These are phyloP conservation scores for Colletotrichum horii DNA, from an alignment of 2,329 filamentous ascomycete genomes.

Conservation along the genomic window DNA sequence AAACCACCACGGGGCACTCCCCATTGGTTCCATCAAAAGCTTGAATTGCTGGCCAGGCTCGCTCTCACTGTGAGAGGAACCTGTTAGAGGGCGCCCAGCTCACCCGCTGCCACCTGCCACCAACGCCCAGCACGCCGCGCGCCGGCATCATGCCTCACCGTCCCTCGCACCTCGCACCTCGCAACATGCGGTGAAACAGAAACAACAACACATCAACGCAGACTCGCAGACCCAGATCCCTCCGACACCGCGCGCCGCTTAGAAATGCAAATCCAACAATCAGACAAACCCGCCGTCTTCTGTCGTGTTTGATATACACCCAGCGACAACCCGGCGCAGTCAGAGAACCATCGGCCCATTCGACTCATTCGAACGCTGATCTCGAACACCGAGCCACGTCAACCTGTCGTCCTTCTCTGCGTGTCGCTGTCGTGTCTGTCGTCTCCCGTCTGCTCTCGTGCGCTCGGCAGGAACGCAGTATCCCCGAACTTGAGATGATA, in stretches of 20 bases:
- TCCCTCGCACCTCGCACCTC: neutral
- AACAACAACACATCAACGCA: neutral
- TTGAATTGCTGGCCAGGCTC: neutral
- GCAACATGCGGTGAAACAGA: conserved; percentile 17
- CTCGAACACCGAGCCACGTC: neutral
- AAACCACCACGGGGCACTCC: neutral
- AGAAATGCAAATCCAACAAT: neutral
- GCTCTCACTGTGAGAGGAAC: neutral
- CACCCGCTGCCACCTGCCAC: neutral
- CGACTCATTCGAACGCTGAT: neutral
- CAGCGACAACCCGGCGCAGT: neutral
- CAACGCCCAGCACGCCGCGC: neutral
- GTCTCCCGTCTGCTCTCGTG: neutral
- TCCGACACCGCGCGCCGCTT: neutral
- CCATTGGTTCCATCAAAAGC: neutral
- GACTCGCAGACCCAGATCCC: neutral
- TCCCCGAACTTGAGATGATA: neutral
- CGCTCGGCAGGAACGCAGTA: neutral
- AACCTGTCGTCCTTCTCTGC: neutral
- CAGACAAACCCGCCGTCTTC: neutral
- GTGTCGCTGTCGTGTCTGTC: neutral
- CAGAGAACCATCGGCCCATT: neutral
- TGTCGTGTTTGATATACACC: neutral
- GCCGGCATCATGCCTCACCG: neutral
- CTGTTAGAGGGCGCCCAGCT: neutral